Base-by-base conservation (phyloP, 2,329 filamentous ascomycete genomes). In the Cryphonectria radicalis region DNA sequence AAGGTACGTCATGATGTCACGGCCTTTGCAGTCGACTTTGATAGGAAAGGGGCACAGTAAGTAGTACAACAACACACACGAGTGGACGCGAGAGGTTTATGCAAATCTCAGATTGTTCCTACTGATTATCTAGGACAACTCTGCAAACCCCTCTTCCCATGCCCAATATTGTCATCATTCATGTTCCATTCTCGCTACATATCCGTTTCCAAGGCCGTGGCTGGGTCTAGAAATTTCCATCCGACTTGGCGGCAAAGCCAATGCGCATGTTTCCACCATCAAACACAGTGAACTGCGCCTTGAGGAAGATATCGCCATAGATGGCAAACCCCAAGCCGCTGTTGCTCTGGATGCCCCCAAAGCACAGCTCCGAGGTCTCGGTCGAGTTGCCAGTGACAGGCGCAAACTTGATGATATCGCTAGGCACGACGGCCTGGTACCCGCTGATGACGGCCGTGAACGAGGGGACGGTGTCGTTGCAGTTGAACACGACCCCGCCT, bases 301-400 rank as follows among this genome's bases (percentile, higher is more conserved):
- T 92, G 70, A 93, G 83, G 82, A 92, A 92, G 74, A 91, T 84
- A 74, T 92, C 90, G 11, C 91, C 91, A 73, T 92, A 90, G 76
- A 93, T 92, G 70, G 84, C 86, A 77, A 91, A 84, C 5, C 85
- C 85, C 64, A 91, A 80, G 22, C 85, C 87, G 1, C 80, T 77
- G 76, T 87, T 84, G 73, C 81, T 82, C 84, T 93, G 91, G 68
- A 93, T 86, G 63, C 91, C 91, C 67, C 91, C 91, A 75, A 85
- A 92, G 84, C 91, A 93, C 57, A 81, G 79, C 75, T 65, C 86
- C 73, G 76, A 77, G 75, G 84, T 88, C 86, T 66, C 85, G 79
- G 84, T 89, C 83, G 73, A 84, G 78, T 80, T 86, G 67, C 83
- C 82, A 71, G 84, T 82, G 8, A 84, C 81, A 1, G 81, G 79